Base-by-base conservation (phyloP, 148 eudicot species). In the Mesembryanthemum crystallinum region DNA sequence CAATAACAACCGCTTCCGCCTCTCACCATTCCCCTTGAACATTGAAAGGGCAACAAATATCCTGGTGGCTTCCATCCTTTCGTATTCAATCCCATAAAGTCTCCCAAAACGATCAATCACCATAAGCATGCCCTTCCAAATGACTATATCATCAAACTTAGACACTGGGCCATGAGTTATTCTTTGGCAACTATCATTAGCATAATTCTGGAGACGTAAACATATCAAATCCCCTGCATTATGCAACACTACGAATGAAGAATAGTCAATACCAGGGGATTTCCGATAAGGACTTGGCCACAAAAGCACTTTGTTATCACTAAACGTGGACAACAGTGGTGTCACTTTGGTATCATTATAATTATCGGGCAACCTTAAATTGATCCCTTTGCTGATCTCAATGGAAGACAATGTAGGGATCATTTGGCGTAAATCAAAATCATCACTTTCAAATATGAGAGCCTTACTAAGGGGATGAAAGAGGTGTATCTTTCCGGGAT, bases 111-210 rank as follows among this genome's bases (percentile, higher is more conserved):
- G 55, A 28, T 76, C 72, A 12, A 76, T 3, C 1, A 32, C 73
- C 5, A 24, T 24, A 15, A 67, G 17, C 24, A 23, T 2, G 8
- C 43, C 58, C 11, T 37, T 28, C 47, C 45, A 76, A 18, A 23
- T 2, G 23, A 76, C 13, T 17, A 76, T 37, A 39, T 76, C 79
- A 57, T 76, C 55, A 39, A 76, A 73, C 28, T 60, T 72, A 5
- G 64, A 29, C 29, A 58, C 51, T 18, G 25, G 49, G 18, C 75
- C 75, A 58, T n/a, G 21, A 32, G n/a, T n/a, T n/a, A n/a, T n/a
- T n/a, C n/a, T n/a, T n/a, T n/a, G n/a, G n/a, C n/a, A n/a, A n/a
- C n/a, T n/a, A n/a, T n/a, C n/a, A n/a, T n/a, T n/a, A n/a, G n/a
- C n/a, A n/a, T n/a, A n/a, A n/a, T n/a, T n/a, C n/a, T n/a, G n/a